Conservation (phyloP, 441 rosid genomes). For the Mallotus repandus region DNA sequence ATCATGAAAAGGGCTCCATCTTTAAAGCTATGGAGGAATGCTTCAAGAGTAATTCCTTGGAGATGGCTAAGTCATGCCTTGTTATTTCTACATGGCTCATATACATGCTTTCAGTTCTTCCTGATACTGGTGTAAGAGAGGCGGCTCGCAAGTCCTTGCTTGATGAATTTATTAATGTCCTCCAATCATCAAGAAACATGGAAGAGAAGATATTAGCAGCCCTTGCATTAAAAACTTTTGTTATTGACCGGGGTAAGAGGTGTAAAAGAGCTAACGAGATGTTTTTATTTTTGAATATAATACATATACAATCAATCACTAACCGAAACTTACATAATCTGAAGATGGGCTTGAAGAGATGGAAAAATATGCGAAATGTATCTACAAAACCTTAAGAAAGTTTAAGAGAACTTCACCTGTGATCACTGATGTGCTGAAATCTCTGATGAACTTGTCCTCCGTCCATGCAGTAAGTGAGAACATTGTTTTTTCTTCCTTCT, state of each 20-base stretch:
- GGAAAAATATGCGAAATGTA: constrained; percentile 57
- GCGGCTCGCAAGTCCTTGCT: constrained; percentile 53
- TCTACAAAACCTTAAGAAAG: constrained; percentile 51
- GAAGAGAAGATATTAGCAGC: constrained; percentile 68
- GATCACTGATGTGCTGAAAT: constrained; percentile 54
- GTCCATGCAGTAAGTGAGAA: constrained; percentile 56
- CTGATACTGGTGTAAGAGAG: constrained; percentile 48
- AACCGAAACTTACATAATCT: constrained; percentile 13
- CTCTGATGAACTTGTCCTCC: constrained; percentile 54
- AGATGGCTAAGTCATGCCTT: constrained; percentile 56
- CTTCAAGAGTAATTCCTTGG: constrained; percentile 58
- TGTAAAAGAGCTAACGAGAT: not conserved
- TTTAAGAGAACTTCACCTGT: constrained; percentile 46
- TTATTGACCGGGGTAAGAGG: constrained; percentile 45
- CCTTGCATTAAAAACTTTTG: constrained; percentile 57
- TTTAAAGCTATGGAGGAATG: constrained; percentile 65
- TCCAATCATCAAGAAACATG: constrained; percentile 58
- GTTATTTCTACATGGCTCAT: constrained; percentile 57
- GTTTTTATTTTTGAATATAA: not conserved
- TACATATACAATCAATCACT: not conserved
- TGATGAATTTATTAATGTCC: constrained; percentile 52
- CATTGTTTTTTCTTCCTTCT: not conserved
- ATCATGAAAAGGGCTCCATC: constrained; percentile 61
- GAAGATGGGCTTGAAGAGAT: constrained; percentile 53
- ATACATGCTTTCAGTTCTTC: constrained; percentile 56